Conservation (phyloP, 2,329 filamentous ascomycete genomes). For the Lachnellula suecica region DNA sequence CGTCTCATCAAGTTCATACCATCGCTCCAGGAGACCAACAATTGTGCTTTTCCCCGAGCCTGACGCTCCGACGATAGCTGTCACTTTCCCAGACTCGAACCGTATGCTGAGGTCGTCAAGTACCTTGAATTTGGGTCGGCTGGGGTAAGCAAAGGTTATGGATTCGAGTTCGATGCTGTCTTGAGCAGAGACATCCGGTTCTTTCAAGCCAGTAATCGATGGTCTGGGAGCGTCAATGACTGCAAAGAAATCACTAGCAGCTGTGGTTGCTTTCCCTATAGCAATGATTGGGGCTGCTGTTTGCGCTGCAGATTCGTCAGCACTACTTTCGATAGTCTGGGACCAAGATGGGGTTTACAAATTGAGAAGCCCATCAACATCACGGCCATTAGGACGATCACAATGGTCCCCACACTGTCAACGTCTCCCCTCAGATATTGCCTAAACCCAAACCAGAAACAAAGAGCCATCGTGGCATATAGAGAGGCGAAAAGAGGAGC, state of each 20-base stretch:
- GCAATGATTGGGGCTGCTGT: constrained; percentile 59
- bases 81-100: constrained; percentile 64
- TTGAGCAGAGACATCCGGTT: constrained; percentile 48
- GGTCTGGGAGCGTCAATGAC: constrained; percentile 39
- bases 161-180: constrained; percentile 60
- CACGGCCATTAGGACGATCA: constrained; percentile 45
- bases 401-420: constrained; percentile 49
- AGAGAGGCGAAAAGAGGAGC: constrained; percentile 42
- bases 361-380: constrained; percentile 58
- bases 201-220: constrained; percentile 39
- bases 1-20: constrained; percentile 63
- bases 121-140: constrained; percentile 61
- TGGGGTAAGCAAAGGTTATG: constrained; percentile 74
- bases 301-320: constrained; percentile 29
- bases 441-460: constrained; percentile 63
- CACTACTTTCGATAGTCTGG: background rate
- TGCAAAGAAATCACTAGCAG: constrained; percentile 37
- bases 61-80: constrained; percentile 72
- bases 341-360: constrained; percentile 30
- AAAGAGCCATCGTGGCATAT: constrained; percentile 49
- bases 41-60: constrained; percentile 76
- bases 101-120: constrained; percentile 57
- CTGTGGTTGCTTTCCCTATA: constrained; percentile 37
- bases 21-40: constrained; percentile 68
- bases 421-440: constrained; percentile 47